These are phyloP conservation scores for Lachnellula willkommii DNA, from an alignment of 2,329 filamentous ascomycete genomes.

Conservation along the genomic window DNA sequence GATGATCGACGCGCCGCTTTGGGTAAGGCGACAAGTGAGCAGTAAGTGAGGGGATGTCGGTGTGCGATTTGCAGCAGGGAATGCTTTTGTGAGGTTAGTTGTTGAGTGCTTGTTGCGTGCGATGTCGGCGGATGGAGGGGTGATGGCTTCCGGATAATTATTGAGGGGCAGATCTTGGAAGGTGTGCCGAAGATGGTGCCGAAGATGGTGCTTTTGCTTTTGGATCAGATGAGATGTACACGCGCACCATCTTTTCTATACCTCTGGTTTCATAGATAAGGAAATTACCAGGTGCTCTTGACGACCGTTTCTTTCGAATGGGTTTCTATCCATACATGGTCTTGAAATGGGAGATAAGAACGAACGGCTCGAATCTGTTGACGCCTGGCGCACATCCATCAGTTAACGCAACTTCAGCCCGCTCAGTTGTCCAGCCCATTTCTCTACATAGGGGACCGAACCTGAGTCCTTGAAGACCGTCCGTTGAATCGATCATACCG, in stretches of 20 bases:
- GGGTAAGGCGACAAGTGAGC: no score
- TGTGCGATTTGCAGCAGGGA: neutral
- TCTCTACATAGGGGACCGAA: neutral
- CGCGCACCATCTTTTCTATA: neutral
- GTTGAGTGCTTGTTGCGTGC: neutral
- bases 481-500: neutral
- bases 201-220: neutral
- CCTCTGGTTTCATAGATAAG: constrained; percentile 1
- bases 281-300: neutral
- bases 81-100: neutral
- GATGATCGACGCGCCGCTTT: neutral
- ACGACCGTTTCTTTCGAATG: neutral
- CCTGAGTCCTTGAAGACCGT: neutral
- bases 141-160: no score
- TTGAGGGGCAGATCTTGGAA: neutral
- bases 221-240: neutral
- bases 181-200: neutral
- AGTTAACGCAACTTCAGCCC: neutral
- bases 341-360: neutral
- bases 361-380: neutral
- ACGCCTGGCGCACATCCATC: neutral
- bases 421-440: neutral
- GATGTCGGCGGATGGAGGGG: neutral
- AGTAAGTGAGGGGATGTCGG: no score
- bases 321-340: neutral